Evolutionary conservation across 768 basidiomycete genomes (phyloP).

Genomic region (Pleurotus citrinopileatus): DNA sequence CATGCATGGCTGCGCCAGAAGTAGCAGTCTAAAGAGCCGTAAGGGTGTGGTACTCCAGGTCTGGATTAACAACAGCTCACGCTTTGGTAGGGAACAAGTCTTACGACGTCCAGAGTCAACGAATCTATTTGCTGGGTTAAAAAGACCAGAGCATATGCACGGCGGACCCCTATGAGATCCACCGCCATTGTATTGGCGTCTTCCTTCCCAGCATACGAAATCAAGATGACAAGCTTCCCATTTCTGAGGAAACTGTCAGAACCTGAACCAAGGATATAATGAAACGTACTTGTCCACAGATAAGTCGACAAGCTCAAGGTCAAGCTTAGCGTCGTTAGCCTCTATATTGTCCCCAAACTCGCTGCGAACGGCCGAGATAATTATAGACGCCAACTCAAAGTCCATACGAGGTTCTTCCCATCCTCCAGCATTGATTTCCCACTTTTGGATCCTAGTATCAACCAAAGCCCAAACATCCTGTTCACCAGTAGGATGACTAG

Average conservation of each 20-base stretch:
- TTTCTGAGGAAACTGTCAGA: constrained; percentile 27
- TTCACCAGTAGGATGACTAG: constrained; percentile 38
- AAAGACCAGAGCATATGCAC: constrained; percentile 63
- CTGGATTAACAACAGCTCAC: constrained; percentile 36
- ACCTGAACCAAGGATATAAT: constrained; percentile 3
- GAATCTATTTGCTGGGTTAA: constrained; percentile 38
- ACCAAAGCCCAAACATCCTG: constrained; percentile 66
- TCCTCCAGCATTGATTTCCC: constrained; percentile 65
- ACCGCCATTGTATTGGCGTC: constrained; percentile 36
- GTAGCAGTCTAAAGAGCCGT: constrained; percentile 47
- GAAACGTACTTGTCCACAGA: constrained; percentile 51
- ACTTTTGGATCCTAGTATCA: constrained; percentile 65
- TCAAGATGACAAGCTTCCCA: constrained; percentile 55
- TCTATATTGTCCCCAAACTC: constrained; percentile 35
- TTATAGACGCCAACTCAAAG: constrained; percentile 47
- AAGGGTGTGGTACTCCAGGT: not conserved
- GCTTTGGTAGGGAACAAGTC: constrained; percentile 71
- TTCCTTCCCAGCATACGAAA: constrained; percentile 64
- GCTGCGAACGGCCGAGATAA: constrained; percentile 45
- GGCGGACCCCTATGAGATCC: constrained; percentile 43
- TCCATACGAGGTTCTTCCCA: constrained; percentile 67
- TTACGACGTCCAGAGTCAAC: constrained; percentile 47
- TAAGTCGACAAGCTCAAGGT: constrained; percentile 74
- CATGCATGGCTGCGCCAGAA: constrained; percentile 70
- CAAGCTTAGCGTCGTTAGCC: constrained; percentile 45